Conservation (phyloP, 2,329 filamentous ascomycete genomes). For the Phyllosticta citribraziliensis region DNA sequence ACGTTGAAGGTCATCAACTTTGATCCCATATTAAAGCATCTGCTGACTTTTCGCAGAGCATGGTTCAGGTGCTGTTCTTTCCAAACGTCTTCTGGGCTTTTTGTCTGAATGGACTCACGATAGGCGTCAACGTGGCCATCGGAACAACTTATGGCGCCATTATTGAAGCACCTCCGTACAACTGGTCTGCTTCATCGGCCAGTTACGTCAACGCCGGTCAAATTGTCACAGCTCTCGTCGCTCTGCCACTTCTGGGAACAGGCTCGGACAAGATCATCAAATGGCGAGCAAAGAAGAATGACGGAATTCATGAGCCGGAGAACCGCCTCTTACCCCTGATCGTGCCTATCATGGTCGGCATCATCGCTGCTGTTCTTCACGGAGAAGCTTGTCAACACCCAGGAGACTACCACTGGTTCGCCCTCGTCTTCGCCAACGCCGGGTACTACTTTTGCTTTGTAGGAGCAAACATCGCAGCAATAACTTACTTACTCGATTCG, state of each 20-base stretch:
- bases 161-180: constrained; percentile 27
- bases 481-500: constrained; percentile 36
- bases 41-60: constrained; percentile 5
- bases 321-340: constrained; percentile 27
- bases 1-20: constrained; percentile 16
- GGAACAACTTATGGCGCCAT: constrained; percentile 33
- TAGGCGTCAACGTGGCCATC: constrained; percentile 35
- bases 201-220: constrained; percentile 33
- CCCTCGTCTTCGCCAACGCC: constrained; percentile 20
- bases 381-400: constrained; percentile 28
- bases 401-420: constrained; percentile 26
- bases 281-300: constrained; percentile 26
- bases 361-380: constrained; percentile 30
- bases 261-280: constrained; percentile 31
- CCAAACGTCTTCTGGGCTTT: constrained; percentile 36
- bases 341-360: constrained; percentile 30
- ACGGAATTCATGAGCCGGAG: constrained; percentile 35
- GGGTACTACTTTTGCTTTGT: constrained; percentile 30
- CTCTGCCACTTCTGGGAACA: constrained; percentile 30
- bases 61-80: constrained; percentile 17
- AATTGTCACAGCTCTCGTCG: constrained; percentile 29
- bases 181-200: constrained; percentile 26
- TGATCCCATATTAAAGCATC: background rate
- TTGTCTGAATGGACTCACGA: constrained; percentile 29
- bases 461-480: constrained; percentile 35